Evolutionary conservation across 2,329 filamentous ascomycete species (phyloP), one percentile per base, ranked within the genome.

Genomic region (Ascocoryne sarcoides): DNA sequence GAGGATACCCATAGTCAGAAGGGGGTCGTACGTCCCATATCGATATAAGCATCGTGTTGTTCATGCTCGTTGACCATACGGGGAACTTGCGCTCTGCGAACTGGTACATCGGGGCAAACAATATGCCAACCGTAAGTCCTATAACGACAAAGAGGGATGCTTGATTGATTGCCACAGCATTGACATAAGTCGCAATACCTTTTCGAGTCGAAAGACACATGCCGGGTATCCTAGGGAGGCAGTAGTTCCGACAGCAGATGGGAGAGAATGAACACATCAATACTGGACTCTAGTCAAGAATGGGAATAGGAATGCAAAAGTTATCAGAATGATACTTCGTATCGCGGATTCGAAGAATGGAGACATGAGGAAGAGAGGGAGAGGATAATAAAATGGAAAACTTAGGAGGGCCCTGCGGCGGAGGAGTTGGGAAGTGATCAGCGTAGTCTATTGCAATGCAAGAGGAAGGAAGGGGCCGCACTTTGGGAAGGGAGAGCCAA

Each of bases 81-180:
- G 48, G 43, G 9, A 53, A 21, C 14, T 44, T 18, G 15, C 49
- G 46, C 10, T 46, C 30, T 5, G 47, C 41, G 4, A 36, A 32
- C 20, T 47, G 39, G 26, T 48, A 49, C n/a, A 47, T 47, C 5
- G 51, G 49, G 8, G 37, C 37, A 28, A 19, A 39, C 28, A 48
- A 49, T n/a, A 51, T 41, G 16, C 26, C 41, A 14, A 44, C 32
- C 7, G 42, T 43, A 23, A 17, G 26, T 10, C 29, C 33, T 2
- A 34, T 34, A 32, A 42, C 34, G 33, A 35, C 37, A 31, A 41
- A 36, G n/a, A 47, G 46, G 26, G 36, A 43, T 14, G 29, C 30
- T 32, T 42, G 36, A 23, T 42, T 34, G 7, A 36, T 12, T 7
- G 23, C 23, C 7, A 26, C 12, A 26, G 23, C 23, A 12, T 12